A percentile compares a stretch with the other conserved stretches of the same genome.
Conservation (phyloP, 129 eudicot genomes). For the Centella asiatica region DNA sequence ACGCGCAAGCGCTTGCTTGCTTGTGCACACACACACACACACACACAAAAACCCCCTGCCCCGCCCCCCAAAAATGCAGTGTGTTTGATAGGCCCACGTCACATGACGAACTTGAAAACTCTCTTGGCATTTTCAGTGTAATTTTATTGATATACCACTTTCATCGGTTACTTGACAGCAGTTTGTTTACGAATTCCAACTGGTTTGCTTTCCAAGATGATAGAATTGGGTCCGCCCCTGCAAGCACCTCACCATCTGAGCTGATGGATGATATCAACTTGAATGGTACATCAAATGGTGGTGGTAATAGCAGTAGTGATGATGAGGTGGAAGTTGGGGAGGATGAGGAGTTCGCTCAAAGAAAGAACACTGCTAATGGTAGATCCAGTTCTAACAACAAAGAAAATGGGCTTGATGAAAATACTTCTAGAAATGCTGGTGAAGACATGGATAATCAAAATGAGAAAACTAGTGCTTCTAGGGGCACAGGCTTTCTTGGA, state of each 20-base stretch:
- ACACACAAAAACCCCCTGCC: too few relatives aligned
- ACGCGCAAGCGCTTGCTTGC: too few relatives aligned
- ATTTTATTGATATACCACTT: neutral
- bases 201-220: constrained; percentile 92
- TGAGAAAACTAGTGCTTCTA: constrained; percentile 20
- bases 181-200: constrained; percentile 86
- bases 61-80: too few relatives aligned
- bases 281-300: constrained; percentile 47
- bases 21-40: too few relatives aligned
- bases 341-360: constrained; percentile 52
- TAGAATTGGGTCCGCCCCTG: constrained; percentile 24
- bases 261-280: constrained; percentile 47
- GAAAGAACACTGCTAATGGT: constrained; percentile 26
- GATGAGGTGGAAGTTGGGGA: constrained; percentile 87
- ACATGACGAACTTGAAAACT: too few relatives aligned
- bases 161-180: constrained; percentile 37
- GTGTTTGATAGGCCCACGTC: too few relatives aligned
- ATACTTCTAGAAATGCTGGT: constrained; percentile 11
- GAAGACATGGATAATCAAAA: constrained; percentile 6
- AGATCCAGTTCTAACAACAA: constrained; percentile 26
- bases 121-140: neutral
- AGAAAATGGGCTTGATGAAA: constrained; percentile 16
- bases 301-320: constrained; percentile 61
- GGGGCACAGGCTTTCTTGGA: constrained; percentile 28
- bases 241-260: constrained; percentile 42